Evolutionary conservation across 768 basidiomycete genomes (phyloP), one percentile per base, ranked within the genome.

Genomic region (Mycena haematopus): DNA sequence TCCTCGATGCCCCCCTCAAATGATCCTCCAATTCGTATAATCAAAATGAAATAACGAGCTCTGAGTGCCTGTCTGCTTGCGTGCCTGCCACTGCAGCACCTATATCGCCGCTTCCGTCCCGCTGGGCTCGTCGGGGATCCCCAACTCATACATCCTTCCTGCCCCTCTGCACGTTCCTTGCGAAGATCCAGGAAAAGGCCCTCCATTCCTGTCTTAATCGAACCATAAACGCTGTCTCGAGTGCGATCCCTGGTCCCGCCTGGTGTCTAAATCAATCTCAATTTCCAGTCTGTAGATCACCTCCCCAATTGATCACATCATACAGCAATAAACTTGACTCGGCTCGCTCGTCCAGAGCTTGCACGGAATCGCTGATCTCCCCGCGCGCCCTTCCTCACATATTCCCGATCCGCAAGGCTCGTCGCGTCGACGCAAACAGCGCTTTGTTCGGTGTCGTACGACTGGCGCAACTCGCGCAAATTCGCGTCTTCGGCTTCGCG

Each of bases 301-400:
- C 24, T 46, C 61, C 61, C 42, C 50, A 22, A 52, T 21, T 57
- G 52, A 49, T 54, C 52, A 24, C 52, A 58, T 58, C 46, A 36
- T 22, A n/a, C 27, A 6, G 31, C 51, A 40, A 63, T 63, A 63
- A 63, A 31, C 62, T 63, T 63, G 62, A 8, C 61, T 52, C 45
- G 38, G 44, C 44, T 45, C 22, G 44, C 44, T 45, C 54, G 13
- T 24, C n/a, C 58, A 54, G 52, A 63, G 56, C 46, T 63, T 63
- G 62, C 62, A 6, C 45, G 11, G 35, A 63, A 63, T 63, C 62
- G 62, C 52, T 63, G 62, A 58, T 58, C 62, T 49, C 46, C 49
- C 27, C 42, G 54, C 45, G 58, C 56, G 36, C 47, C 54, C 38
- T 24, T 55, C 47, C 22, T 44, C 24, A 38, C 60, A 54, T 56